Conservation (phyloP, 768 basidiomycete genomes). For the Amylocystis lapponica region DNA sequence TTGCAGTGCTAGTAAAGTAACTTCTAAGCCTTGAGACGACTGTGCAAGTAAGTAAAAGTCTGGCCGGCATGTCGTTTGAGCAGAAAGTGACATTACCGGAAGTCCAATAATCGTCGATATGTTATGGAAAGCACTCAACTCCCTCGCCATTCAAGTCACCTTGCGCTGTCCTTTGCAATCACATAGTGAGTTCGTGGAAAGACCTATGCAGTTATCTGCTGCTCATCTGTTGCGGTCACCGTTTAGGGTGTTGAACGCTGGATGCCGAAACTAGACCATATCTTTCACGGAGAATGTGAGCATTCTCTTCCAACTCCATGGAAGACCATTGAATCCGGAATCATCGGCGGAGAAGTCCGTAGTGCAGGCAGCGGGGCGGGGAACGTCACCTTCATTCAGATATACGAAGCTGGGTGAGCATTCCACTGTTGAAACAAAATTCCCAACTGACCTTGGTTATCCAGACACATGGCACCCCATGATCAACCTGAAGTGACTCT, state of each 20-base stretch:
- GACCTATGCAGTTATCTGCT: no score
- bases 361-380: conserved; percentile 36
- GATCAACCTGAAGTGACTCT: conserved; percentile 7
- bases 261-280: conserved; percentile 34
- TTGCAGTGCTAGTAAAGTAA: no score
- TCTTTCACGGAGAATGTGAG: conserved; percentile 34
- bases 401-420: conserved; percentile 43
- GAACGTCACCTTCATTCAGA: conserved; percentile 42
- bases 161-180: conserved; percentile 43
- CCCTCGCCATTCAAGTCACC: no score
- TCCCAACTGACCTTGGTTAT: not conserved
- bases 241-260: conserved; percentile 36
- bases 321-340: conserved; percentile 24
- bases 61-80: no score
- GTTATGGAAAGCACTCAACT: no score
- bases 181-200: conserved; percentile 15
- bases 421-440: not conserved
- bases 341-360: conserved; percentile 37
- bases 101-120: no score
- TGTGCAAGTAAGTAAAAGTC: no score
- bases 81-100: no score
- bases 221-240: not conserved
- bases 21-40: no score
- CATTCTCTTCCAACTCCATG: conserved; percentile 27
- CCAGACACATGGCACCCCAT: conserved; percentile 7